These are phyloP conservation scores for Coniella lustricola DNA, from an alignment of 2,329 filamentous ascomycete species.

Conservation along the genomic window DNA sequence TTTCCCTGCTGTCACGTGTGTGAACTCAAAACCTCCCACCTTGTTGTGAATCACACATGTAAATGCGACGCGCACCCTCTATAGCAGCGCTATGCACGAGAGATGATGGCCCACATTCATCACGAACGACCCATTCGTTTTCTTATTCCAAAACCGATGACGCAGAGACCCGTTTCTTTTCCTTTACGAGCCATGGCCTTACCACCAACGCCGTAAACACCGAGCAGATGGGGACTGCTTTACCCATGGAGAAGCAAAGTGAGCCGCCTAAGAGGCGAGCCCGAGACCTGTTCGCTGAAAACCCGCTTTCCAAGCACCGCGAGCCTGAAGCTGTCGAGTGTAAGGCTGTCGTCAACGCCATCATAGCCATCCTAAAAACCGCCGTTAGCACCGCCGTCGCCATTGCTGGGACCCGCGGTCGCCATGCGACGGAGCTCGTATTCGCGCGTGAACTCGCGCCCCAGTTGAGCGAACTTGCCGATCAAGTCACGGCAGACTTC, in stretches of 20 bases:
- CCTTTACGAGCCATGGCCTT: not conserved
- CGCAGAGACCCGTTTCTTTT: not conserved
- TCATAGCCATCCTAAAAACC: slow-evolving; percentile 17
- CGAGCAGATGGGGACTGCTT: slow-evolving; percentile 1
- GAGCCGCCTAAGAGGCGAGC: not conserved
- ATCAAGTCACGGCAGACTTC: slow-evolving; percentile 77
- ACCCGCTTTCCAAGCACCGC: not conserved
- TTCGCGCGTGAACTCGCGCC: slow-evolving; percentile 86
- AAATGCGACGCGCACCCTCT: no score
- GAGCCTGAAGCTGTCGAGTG: slow-evolving; percentile 7
- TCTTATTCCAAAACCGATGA: no score
- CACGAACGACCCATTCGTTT: no score
- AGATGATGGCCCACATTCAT: no score
- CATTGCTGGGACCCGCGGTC: slow-evolving; percentile 49
- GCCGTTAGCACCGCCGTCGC: slow-evolving; percentile 20
- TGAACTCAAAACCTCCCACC: no score
- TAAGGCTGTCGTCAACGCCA: not conserved
- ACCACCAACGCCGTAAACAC: slow-evolving; percentile 7
- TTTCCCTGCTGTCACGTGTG: no score
- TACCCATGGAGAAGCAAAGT: not conserved
- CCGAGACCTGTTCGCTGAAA: not conserved
- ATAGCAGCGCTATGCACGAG: no score
- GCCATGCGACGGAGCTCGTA: slow-evolving; percentile 85
- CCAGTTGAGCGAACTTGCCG: slow-evolving; percentile 69
- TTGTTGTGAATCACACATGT: no score